Conservation (phyloP, 2,329 filamentous ascomycete genomes). For the Arthrobotrys pseudoclavata region DNA sequence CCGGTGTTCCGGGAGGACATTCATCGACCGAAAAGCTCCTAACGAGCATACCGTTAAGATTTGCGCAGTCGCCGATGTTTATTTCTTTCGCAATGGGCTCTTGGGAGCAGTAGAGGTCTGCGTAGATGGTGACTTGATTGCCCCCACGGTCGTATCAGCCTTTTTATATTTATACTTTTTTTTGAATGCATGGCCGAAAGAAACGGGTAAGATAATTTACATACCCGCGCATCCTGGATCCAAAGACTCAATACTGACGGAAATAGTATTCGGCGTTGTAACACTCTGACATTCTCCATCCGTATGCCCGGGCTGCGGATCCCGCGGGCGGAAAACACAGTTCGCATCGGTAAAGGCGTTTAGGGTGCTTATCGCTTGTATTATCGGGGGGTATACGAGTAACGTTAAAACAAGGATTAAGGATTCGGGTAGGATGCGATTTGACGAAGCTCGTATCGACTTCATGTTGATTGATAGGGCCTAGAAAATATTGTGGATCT, state of each 20-base stretch:
- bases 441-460: background rate
- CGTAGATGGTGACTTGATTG: conserved; percentile 44
- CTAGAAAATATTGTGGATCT: too few species aligned
- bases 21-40: conserved; percentile 51
- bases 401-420: background rate
- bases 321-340: conserved; percentile 28
- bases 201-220: background rate
- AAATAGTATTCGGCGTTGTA: conserved; percentile 39
- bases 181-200: too few species aligned
- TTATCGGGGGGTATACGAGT: background rate
- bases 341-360: conserved; percentile 42
- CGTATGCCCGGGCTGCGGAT: conserved; percentile 28
- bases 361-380: conserved; percentile 16
- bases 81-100: conserved; percentile 34
- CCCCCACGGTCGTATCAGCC: background rate
- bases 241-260: conserved; percentile 31
- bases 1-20: conserved; percentile 41
- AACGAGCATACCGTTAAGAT: conserved; percentile 24
- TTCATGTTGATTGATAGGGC: background rate
- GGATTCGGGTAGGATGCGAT: background rate
- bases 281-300: conserved; percentile 31
- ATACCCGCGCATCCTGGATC: conserved; percentile 45
- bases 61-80: conserved; percentile 36
- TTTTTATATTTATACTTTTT: too few species aligned
- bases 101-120: conserved; percentile 36